Conservation (phyloP, 2,329 filamentous ascomycete species). For the Fusarium austroafricanum region DNA sequence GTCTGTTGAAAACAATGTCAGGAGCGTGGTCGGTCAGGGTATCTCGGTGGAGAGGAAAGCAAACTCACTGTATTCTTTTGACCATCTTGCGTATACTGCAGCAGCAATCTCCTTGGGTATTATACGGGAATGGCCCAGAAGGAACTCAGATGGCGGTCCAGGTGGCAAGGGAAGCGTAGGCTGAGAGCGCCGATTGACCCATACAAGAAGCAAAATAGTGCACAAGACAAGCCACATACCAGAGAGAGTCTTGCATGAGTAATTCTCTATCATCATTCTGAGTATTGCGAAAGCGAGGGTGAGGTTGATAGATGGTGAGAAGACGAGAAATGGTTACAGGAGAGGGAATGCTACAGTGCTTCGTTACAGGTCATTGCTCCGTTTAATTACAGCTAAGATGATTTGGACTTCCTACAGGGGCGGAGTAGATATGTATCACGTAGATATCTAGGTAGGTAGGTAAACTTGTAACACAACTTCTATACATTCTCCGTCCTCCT, state of each 20-base stretch:
- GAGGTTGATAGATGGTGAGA: background rate
- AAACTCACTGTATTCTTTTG: slow-evolving; percentile 44
- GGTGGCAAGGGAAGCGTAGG: slow-evolving; percentile 40
- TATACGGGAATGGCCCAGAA: slow-evolving; percentile 45
- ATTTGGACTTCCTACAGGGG: background rate
- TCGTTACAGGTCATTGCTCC: background rate
- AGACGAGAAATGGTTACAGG: background rate
- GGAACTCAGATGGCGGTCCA: slow-evolving; percentile 46
- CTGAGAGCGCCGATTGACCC: slow-evolving; percentile 15
- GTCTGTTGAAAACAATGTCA: slow-evolving; percentile 23
- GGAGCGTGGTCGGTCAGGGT: background rate
- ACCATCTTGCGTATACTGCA: slow-evolving; percentile 44
- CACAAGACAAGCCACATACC: slow-evolving; percentile 20
- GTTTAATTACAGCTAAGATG: background rate
- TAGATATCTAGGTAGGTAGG: background rate
- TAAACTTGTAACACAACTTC: background rate
- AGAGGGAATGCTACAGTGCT: background rate
- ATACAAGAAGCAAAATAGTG: slow-evolving; percentile 8
- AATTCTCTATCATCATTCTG: slow-evolving; percentile 23
- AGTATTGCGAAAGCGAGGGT: background rate
- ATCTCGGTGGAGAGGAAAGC: background rate
- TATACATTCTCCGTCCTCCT: background rate
- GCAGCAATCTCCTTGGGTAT: slow-evolving; percentile 46
- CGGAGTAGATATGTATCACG: background rate
- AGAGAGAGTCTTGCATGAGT: slow-evolving; percentile 7